Percentiles rank a stretch among this genome's conserved stretches.
Conservation (phyloP, 345 rosid species). For the Eucalyptus erythrocorys region DNA sequence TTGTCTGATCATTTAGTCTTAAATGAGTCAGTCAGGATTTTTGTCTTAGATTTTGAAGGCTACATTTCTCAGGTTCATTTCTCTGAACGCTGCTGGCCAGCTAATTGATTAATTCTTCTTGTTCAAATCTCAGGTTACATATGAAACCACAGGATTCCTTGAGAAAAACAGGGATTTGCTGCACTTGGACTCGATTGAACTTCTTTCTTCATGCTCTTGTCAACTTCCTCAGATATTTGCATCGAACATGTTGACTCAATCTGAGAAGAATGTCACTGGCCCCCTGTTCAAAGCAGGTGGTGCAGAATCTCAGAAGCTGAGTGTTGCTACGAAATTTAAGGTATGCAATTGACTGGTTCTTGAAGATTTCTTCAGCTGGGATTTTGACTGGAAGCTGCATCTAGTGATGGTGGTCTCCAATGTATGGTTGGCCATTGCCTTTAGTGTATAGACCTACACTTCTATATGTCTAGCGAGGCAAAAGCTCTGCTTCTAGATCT, state of each 20-base stretch:
- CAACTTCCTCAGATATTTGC: constrained; percentile 89
- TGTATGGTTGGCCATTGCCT: background rate
- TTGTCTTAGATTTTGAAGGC: background rate
- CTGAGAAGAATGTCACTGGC: constrained; percentile 68
- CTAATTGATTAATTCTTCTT: constrained; percentile 4
- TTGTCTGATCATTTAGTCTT: background rate
- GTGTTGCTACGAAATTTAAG: constrained; percentile 94
- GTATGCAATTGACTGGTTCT: constrained; percentile 15
- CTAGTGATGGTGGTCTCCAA: background rate
- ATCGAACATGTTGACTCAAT: constrained; percentile 69
- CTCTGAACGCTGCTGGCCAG: background rate
- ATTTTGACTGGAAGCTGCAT: background rate
- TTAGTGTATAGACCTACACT: background rate
- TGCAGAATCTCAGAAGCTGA: constrained; percentile 91
- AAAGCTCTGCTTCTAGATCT: background rate
- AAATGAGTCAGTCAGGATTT: background rate
- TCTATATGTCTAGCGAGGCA: background rate
- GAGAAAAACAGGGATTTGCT: constrained; percentile 96
- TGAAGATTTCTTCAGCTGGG: background rate
- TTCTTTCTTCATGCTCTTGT: constrained; percentile 82
- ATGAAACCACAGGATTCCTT: constrained; percentile 88
- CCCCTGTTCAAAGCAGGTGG: constrained; percentile 91
- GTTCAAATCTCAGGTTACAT: constrained; percentile 53
- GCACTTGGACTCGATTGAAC: constrained; percentile 89
- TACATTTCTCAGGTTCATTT: background rate